Conservation (phyloP, 192 early-diverging fungal species). For the Podila horticola region DNA sequence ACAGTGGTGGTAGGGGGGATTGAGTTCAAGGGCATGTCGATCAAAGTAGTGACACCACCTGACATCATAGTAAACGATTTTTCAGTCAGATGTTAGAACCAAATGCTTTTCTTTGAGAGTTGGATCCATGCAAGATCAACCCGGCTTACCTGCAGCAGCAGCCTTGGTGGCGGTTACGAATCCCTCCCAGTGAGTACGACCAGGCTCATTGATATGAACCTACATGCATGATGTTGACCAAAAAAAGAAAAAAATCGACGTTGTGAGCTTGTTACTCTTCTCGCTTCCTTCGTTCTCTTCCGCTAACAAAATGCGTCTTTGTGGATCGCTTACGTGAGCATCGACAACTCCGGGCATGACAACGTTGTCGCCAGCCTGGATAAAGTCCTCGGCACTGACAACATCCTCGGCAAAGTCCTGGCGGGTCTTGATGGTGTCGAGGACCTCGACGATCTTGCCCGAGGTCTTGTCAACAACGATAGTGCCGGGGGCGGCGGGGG, state of each 20-base stretch:
- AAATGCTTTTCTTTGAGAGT: too few species aligned
- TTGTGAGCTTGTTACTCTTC: neutral
- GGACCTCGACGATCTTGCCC: conserved; percentile 65
- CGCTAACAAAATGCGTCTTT: conserved; percentile 12
- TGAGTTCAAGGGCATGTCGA: conserved; percentile 90
- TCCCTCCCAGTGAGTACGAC: conserved; percentile 88
- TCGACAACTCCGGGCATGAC: conserved; percentile 82
- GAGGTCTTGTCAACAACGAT: conserved; percentile 63
- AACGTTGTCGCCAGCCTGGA: conserved; percentile 66
- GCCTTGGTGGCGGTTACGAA: conserved; percentile 82
- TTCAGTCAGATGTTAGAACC: neutral
- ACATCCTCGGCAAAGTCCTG: conserved; percentile 48
- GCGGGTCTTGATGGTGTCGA: conserved; percentile 26
- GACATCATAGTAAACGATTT: neutral
- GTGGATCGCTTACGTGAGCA: conserved; percentile 57
- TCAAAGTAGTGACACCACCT: conserved; percentile 81
- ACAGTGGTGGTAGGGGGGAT: conserved; percentile 87
- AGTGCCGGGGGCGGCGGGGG: conserved; percentile 60
- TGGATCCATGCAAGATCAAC: neutral
- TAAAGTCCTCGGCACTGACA: conserved; percentile 47
- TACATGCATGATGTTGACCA: conserved; percentile 1
- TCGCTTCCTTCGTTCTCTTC: neutral
- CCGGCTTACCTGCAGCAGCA: conserved; percentile 71
- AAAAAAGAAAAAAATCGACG: conserved; percentile 14
- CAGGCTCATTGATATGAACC: conserved; percentile 89